These are phyloP conservation scores for Ogataea chonburiensis DNA, from an alignment of 805 yeast species.

Conservation along the genomic window DNA sequence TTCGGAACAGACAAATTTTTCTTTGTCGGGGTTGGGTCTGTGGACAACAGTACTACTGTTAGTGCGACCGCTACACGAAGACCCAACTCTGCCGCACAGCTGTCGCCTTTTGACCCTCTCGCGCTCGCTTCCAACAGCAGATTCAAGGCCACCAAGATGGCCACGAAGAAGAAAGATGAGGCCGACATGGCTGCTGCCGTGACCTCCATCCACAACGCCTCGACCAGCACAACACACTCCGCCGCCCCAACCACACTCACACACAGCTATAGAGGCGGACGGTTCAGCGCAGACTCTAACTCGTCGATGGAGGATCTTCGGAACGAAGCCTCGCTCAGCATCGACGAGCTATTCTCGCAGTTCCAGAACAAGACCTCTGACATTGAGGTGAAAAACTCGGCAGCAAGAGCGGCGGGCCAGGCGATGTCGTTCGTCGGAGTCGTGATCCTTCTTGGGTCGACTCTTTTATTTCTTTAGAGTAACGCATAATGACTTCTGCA, in stretches of 20 bases:
- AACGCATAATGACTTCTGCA: no score
- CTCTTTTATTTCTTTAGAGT: constrained; percentile 21
- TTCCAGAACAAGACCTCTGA: constrained; percentile 16
- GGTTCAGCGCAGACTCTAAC: constrained; percentile 1
- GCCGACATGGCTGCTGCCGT: no score
- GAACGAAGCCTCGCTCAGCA: not conserved
- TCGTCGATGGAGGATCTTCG: not conserved
- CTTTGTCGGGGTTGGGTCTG: constrained; percentile 31
- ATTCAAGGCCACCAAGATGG: not conserved
- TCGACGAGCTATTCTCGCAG: constrained; percentile 19
- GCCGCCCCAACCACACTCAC: constrained; percentile 3
- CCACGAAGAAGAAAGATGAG: no score
- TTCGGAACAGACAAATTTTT: constrained; percentile 28
- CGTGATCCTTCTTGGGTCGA: constrained; percentile 21
- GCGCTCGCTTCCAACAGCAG: constrained; percentile 2
- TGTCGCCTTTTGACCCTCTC: constrained; percentile 4
- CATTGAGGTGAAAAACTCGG: constrained; percentile 14
- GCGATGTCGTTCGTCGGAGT: constrained; percentile 26
- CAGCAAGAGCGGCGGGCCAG: constrained; percentile 9
- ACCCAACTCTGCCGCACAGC: constrained; percentile 2
- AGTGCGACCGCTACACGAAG: not conserved
- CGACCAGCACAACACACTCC: not conserved
- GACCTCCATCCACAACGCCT: not conserved
- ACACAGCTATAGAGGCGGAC: constrained; percentile 1
- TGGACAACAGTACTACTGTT: constrained; percentile 6